Base-by-base conservation (phyloP, 106 monocot genomes). In the Iris macrosiphon region DNA sequence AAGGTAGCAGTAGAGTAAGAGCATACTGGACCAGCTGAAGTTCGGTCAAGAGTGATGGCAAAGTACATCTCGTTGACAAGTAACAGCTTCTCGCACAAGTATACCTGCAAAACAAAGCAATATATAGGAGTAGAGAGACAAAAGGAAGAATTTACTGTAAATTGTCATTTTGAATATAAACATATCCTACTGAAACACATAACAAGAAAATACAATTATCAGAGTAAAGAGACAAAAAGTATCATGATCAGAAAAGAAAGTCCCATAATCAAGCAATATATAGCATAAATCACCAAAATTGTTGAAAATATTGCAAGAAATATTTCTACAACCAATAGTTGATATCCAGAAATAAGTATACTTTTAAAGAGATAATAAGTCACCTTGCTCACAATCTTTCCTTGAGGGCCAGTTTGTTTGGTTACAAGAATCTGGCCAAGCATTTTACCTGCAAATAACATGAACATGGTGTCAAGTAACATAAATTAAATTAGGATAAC, bases 51-150 rank as follows among this genome's bases (percentile, higher is more conserved):
- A 12, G 82, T 90, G 34, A 96, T 96, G 71, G 96, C 81, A 57
- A 96, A 96, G 72, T 96, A 96, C 96, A 96, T 96, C 76, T 96
- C 96, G 51, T 96, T 96, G 21, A 80, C 71, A 60, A 96, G 96
- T 19, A 86, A 90, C 37, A 95, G 55, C 61, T 90, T 96, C 45
- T 96, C 67, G 63, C 89, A 90, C 47, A 96, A 66, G 66, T 96
- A 96, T 5, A 96, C 85, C 96, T 96, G 72, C 17, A 49, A 73
- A 70, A 57, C 24, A 39, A 52, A 59, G 33, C 33, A 50, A 14
- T 27, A 46, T 7, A 33, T 26, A 7, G 14, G 14, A 65, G 31
- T 28, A 52, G 24, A 52, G 24, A 18, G 35, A 33, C 19, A 54
- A 54, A 20, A 54, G 13, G 16, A 1, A 11, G 39, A 40, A n/a